These are phyloP conservation scores for Umbelopsis sp. DNA, from an alignment of 192 early-diverging fungal genomes.

Conservation along the genomic window DNA sequence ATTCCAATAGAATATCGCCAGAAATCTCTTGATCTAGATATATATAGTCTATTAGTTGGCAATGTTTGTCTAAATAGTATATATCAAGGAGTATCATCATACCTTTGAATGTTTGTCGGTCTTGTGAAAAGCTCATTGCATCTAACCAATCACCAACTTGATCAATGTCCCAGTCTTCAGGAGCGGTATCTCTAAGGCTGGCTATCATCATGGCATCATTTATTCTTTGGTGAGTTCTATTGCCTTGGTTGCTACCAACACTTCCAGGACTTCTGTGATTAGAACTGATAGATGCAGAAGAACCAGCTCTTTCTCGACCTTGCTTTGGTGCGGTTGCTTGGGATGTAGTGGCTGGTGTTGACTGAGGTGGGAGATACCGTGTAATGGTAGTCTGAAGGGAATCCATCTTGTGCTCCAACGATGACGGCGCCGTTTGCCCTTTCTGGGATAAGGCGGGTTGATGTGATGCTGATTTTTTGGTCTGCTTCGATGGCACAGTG, in stretches of 20 bases:
- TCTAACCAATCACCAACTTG: conserved; percentile 29
- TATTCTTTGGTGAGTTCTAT: background rate
- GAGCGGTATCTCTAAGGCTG: conserved; percentile 4
- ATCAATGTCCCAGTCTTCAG: conserved; percentile 32
- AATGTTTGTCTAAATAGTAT: too few species aligned
- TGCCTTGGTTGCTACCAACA: conserved; percentile 10
- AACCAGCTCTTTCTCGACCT: background rate
- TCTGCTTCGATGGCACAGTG: conserved; percentile 15
- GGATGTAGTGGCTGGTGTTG: background rate
- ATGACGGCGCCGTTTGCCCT: background rate
- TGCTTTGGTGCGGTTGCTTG: background rate
- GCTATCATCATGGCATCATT: background rate
- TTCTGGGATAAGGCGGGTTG: background rate
- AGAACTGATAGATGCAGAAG: background rate
- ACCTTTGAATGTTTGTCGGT: conserved; percentile 25
- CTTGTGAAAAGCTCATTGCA: conserved; percentile 23
- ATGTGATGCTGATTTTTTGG: conserved; percentile 6
- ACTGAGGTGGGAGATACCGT: background rate
- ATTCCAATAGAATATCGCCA: conserved; percentile 61
- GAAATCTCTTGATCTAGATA: conserved; percentile 65
- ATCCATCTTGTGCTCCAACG: conserved; percentile 1
- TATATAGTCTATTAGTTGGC: background rate
- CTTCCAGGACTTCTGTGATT: conserved; percentile 6
- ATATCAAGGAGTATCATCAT: background rate
- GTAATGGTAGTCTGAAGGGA: background rate